Conservation (phyloP, 2,329 filamentous ascomycete genomes). For the Trichoderma guizhouense region DNA sequence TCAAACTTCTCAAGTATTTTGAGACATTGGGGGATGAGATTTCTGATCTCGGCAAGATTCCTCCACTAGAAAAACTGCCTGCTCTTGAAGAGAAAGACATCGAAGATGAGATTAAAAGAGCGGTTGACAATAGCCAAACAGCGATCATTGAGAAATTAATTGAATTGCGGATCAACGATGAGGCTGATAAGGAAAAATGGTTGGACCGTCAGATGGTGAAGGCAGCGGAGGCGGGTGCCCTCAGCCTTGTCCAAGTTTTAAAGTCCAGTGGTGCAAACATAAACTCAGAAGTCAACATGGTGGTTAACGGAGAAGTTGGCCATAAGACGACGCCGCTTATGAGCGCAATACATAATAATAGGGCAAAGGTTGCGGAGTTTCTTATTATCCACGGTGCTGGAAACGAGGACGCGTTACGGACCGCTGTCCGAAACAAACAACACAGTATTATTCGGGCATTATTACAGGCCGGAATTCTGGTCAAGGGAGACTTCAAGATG, state of each 20-base stretch:
- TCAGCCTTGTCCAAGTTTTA: neutral
- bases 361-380: neutral
- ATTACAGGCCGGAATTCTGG: neutral
- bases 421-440: neutral
- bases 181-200: rapidly evolving
- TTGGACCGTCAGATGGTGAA: neutral
- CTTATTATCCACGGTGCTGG: neutral
- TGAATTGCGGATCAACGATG: neutral
- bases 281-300: neutral
- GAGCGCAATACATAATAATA: neutral
- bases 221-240: neutral
- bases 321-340: neutral
- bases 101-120: neutral
- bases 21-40: neutral
- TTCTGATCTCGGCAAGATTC: neutral
- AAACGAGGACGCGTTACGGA: neutral
- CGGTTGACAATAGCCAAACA: neutral
- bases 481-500: rapidly evolving
- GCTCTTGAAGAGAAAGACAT: neutral
- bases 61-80: neutral
- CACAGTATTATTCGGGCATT: neutral
- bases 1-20: neutral
- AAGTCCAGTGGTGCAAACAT: neutral
- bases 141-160: neutral
- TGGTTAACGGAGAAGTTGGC: too few species aligned